Percentiles rank a stretch among this genome's conserved stretches.
Conservation (phyloP, 2,329 filamentous ascomycete genomes). For the Rhynchosporium graminicola region DNA sequence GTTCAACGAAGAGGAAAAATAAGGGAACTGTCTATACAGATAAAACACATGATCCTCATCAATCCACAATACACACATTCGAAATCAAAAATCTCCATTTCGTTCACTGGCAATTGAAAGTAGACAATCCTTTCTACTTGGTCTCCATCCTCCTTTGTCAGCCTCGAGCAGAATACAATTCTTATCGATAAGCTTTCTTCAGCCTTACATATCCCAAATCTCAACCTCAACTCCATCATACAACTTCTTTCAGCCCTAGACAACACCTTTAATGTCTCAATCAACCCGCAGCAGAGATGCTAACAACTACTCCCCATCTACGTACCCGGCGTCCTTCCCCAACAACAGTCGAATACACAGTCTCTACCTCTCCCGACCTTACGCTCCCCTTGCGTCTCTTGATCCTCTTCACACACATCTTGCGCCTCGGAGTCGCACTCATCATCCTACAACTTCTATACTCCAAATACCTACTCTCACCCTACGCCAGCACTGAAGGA, state of each 20-base stretch:
- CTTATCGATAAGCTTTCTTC: constrained; percentile 31
- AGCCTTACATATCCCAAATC: constrained; percentile 2
- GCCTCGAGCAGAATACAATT: constrained; percentile 11
- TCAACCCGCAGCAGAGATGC: constrained; percentile 50
- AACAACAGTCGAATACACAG: constrained; percentile 89
- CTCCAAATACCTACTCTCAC: constrained; percentile 46
- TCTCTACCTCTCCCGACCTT: constrained; percentile 71
- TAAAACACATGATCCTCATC: too few relatives aligned
- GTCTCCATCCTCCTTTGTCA: not conserved
- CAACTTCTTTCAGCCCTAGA: constrained; percentile 10
- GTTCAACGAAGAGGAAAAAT: too few relatives aligned
- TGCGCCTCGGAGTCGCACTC: constrained; percentile 45
- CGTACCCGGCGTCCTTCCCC: constrained; percentile 71
- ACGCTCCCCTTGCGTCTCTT: constrained; percentile 52
- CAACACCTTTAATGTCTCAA: constrained; percentile 23
- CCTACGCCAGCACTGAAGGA: constrained; percentile 22
- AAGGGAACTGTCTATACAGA: too few relatives aligned
- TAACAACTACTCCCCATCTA: constrained; percentile 61
- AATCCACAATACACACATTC: too few relatives aligned
- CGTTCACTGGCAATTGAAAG: too few relatives aligned
- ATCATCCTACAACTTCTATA: constrained; percentile 51
- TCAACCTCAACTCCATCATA: constrained; percentile 15
- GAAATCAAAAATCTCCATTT: too few relatives aligned
- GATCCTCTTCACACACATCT: constrained; percentile 46
- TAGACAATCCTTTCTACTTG: too few relatives aligned